A percentile compares a stretch with the other conserved stretches of the same genome.
Evolutionary conservation across 768 basidiomycete species (phyloP).

Genomic region (Tulasnella sp.): DNA sequence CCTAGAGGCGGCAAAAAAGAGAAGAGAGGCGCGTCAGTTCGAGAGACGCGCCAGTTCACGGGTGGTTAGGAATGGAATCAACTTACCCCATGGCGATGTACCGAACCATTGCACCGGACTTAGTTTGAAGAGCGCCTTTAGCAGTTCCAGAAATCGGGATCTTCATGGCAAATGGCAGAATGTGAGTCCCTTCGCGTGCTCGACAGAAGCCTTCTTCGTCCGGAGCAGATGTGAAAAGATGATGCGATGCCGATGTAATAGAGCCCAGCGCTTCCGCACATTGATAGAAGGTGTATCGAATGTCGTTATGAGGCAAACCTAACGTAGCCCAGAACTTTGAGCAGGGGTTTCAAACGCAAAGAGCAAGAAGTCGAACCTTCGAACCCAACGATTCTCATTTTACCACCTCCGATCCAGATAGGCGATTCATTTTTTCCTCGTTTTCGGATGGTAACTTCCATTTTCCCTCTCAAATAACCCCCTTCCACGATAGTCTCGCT

Average conservation of each 20-base stretch:
- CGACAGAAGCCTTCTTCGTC: conserved; percentile 61
- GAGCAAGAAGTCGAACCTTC: conserved; percentile 47
- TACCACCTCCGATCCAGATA: conserved; percentile 66
- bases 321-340: not conserved
- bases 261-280: conserved; percentile 53
- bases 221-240: conserved; percentile 44
- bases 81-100: conserved; percentile 78
- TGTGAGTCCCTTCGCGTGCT: conserved; percentile 62
- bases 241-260: conserved; percentile 46
- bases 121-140: conserved; percentile 54
- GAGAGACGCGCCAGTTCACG: not conserved
- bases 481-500: conserved; percentile 77
- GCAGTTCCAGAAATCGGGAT: conserved; percentile 50
- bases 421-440: conserved; percentile 51
- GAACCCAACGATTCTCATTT: conserved; percentile 79
- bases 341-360: not conserved
- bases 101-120: conserved; percentile 59
- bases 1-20: conserved; percentile 37
- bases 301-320: conserved; percentile 47
- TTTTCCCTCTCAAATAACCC: conserved; percentile 59
- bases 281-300: conserved; percentile 81
- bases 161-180: conserved; percentile 66
- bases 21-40: too few relatives aligned
- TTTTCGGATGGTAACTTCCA: conserved; percentile 61
- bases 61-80: not conserved